Evolutionary conservation across 805 yeast species (phyloP).

Genomic region (Hermanozyma aechmeae): DNA sequence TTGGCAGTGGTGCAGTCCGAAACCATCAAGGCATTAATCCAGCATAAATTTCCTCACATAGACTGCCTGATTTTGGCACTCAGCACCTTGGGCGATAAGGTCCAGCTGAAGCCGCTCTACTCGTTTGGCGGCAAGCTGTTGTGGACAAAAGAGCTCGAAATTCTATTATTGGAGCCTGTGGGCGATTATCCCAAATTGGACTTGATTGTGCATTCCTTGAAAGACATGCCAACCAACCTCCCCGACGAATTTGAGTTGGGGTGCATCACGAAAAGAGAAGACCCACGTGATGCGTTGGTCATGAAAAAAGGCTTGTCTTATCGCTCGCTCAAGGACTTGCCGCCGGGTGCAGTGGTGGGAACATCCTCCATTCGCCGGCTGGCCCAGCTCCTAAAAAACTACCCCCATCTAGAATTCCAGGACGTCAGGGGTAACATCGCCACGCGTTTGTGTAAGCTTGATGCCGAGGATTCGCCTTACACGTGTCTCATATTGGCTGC

Average conservation of each 20-base stretch:
- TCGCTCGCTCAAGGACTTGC: slow-evolving; percentile 61
- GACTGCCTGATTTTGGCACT: slow-evolving; percentile 72
- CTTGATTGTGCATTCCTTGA: slow-evolving; percentile 85
- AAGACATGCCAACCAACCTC: slow-evolving; percentile 84
- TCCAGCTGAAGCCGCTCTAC: slow-evolving; percentile 76
- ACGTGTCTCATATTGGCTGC: slow-evolving; percentile 81
- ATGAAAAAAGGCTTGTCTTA: slow-evolving; percentile 62
- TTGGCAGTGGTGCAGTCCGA: slow-evolving; percentile 85
- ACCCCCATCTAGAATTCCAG: slow-evolving; percentile 70
- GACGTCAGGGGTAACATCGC: slow-evolving; percentile 74
- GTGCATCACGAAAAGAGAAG: slow-evolving; percentile 77
- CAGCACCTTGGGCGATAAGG: slow-evolving; percentile 84
- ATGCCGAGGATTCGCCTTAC: slow-evolving; percentile 54
- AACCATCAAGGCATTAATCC: slow-evolving; percentile 55
- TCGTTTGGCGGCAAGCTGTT: slow-evolving; percentile 93
- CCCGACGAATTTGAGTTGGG: slow-evolving; percentile 90
- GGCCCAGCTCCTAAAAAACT: slow-evolving; percentile 74
- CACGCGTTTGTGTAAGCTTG: slow-evolving; percentile 76
- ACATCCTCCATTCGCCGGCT: slow-evolving; percentile 92
- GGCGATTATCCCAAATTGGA: slow-evolving; percentile 66
- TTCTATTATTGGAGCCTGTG: slow-evolving; percentile 51
- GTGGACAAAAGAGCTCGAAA: slow-evolving; percentile 95
- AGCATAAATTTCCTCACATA: slow-evolving; percentile 50
- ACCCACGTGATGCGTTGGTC: slow-evolving; percentile 87
- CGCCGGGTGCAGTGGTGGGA: slow-evolving; percentile 81